These are phyloP conservation scores for Heliamphora pulchella DNA, from an alignment of 179 eudicot genomes.

Conservation along the genomic window DNA sequence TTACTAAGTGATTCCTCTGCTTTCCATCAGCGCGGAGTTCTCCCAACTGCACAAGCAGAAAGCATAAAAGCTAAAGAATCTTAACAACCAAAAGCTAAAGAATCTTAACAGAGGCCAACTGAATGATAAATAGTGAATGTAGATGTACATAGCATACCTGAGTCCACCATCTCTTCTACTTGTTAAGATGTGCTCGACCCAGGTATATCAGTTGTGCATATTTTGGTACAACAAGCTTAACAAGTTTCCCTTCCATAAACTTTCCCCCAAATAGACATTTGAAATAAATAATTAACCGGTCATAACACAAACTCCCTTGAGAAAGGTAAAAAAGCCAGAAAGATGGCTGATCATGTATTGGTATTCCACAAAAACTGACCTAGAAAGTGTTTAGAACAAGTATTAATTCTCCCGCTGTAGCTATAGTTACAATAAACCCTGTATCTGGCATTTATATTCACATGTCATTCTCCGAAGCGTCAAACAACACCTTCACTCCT, in stretches of 20 bases:
- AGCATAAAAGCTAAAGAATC: not conserved
- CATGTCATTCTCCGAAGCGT: not conserved
- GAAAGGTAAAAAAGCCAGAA: constrained; percentile 10
- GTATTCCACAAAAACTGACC: not conserved
- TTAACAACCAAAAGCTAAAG: not conserved
- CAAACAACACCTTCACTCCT: not conserved
- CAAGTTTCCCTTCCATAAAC: constrained; percentile 12
- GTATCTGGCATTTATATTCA: constrained; percentile 7
- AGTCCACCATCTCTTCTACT: not conserved
- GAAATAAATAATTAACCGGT: not conserved
- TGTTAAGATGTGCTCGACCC: not conserved
- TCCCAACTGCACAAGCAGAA: constrained; percentile 14
- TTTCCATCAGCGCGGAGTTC: not conserved
- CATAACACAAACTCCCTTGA: not conserved
- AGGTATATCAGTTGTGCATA: constrained; percentile 1
- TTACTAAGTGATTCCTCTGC: constrained; percentile 8
- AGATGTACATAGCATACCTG: not conserved
- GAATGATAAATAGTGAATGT: not conserved
- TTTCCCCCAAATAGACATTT: constrained; percentile 6
- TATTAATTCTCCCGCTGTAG: constrained; percentile 4
- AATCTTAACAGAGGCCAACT: not conserved
- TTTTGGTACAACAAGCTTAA: constrained; percentile 3
- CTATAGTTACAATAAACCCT: not conserved
- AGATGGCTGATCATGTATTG: not conserved
- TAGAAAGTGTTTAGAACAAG: not conserved